A percentile compares a stretch with the other conserved stretches of the same genome.
Evolutionary conservation across 148 eudicot species (phyloP).

Genomic region (Camellia japonica): DNA sequence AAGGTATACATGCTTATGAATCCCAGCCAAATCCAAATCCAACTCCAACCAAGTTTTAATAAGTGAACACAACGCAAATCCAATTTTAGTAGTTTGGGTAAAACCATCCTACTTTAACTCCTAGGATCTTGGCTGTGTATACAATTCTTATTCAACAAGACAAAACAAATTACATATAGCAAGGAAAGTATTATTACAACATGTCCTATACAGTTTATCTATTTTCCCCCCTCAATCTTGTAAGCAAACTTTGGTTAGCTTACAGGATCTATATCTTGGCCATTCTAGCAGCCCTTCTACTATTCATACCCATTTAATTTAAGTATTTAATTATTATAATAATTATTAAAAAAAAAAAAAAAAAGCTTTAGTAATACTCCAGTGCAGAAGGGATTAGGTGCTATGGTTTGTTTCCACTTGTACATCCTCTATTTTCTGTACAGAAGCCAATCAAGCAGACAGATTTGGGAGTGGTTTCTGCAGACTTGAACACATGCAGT

Average conservation of each 20-base stretch:
- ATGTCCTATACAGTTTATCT: slow-evolving; percentile 23
- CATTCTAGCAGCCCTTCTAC: neutral
- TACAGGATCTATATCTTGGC: neutral
- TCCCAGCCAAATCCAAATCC: no score
- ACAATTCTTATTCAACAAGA: neutral
- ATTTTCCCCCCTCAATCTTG: neutral
- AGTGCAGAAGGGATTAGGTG: neutral
- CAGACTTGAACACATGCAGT: slow-evolving; percentile 58
- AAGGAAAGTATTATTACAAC: slow-evolving; percentile 16
- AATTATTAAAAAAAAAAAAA: no score
- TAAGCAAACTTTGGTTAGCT: neutral
- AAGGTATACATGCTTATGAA: no score
- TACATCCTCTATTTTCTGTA: neutral
- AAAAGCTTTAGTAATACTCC: neutral
- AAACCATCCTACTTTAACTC: no score
- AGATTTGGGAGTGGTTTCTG: slow-evolving; percentile 24
- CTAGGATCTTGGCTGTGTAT: neutral
- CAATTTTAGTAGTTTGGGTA: no score
- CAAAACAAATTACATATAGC: neutral
- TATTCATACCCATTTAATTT: neutral
- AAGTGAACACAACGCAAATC: no score
- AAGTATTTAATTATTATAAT: no score
- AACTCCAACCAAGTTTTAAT: no score
- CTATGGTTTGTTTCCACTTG: neutral
- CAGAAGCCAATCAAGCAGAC: slow-evolving; percentile 12